Conservation (phyloP, 192 early-diverging fungal species). For the Coemansia sp. region DNA sequence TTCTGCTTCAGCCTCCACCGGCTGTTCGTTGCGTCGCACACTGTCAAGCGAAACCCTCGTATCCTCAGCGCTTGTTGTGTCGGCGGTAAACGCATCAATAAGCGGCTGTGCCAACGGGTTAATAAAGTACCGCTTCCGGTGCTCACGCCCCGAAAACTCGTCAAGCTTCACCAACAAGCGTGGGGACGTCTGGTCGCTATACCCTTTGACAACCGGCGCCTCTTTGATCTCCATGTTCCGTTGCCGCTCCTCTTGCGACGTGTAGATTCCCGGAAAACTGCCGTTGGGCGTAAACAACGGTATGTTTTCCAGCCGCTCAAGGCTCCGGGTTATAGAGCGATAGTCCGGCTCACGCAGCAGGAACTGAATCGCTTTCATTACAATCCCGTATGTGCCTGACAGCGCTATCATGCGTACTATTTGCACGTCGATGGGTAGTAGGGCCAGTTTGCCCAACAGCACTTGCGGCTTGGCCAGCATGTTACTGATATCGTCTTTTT, state of each 20-base stretch:
- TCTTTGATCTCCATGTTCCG: conserved; percentile 13
- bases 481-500: conserved; percentile 31
- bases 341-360: conserved; percentile 10
- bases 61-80: conserved; percentile 1
- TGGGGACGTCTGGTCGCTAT: background rate
- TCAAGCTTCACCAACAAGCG: conserved; percentile 16
- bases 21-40: background rate
- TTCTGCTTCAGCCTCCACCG: background rate
- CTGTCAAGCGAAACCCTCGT: background rate
- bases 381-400: conserved; percentile 30
- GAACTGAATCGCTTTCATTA: conserved; percentile 21
- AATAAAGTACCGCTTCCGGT: conserved; percentile 38
- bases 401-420: conserved; percentile 46
- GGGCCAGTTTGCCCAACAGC: conserved; percentile 15
- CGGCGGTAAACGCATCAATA: conserved; percentile 19
- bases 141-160: conserved; percentile 47
- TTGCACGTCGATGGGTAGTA: conserved; percentile 34
- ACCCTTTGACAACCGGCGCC: conserved; percentile 10
- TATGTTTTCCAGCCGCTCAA: conserved; percentile 26
- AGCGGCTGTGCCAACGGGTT: conserved; percentile 30
- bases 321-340: conserved; percentile 11
- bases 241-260: conserved; percentile 7
- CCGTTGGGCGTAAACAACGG: conserved; percentile 18
- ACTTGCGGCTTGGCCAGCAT: conserved; percentile 35
- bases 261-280: conserved; percentile 26